Conservation (phyloP, 2,329 filamentous ascomycete species). For the Phyllosticta paracitricarpa region DNA sequence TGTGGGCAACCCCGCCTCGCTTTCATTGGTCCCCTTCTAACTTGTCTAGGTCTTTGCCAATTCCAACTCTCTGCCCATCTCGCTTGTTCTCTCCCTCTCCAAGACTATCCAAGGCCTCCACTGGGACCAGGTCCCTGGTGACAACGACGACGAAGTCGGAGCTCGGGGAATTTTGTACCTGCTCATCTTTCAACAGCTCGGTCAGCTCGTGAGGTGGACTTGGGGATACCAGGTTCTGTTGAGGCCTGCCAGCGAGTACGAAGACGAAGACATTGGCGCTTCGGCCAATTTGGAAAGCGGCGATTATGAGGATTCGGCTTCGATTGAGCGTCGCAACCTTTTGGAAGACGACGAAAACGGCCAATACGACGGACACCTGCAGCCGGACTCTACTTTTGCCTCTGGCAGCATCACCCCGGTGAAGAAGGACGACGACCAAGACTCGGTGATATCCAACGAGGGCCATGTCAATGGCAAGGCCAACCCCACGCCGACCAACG, state of each 20-base stretch:
- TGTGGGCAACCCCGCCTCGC: conserved; percentile 33
- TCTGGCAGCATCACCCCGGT: conserved; percentile 37
- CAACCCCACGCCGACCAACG: conserved; percentile 38
- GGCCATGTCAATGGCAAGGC: conserved; percentile 17
- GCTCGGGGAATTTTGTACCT: conserved; percentile 92
- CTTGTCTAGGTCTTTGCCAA: conserved; percentile 72
- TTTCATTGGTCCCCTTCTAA: conserved; percentile 13
- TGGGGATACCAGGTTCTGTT: conserved; percentile 95
- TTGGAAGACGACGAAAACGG: conserved; percentile 30
- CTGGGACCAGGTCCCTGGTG: conserved; percentile 82
- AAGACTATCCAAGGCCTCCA: conserved; percentile 86
- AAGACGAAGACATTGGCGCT: conserved; percentile 46
- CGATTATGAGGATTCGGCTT: conserved; percentile 44
- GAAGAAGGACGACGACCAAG: conserved; percentile 22
- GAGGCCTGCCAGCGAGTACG: conserved; percentile 69
- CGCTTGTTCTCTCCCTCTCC: conserved; percentile 84
- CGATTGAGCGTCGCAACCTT: conserved; percentile 23
- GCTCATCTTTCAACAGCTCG: conserved; percentile 94
- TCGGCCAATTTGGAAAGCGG: conserved; percentile 36
- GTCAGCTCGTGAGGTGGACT: conserved; percentile 90
- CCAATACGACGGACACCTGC: conserved; percentile 13
- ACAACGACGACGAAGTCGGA: conserved; percentile 90
- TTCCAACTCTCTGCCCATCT: conserved; percentile 95
- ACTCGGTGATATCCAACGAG: background rate
- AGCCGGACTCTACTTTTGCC: conserved; percentile 34